phyloP scores from a whole-genome alignment of 495 filamentous ascomycete genomes.

The Pseudoneurospora amorphoporcata region DNA sequence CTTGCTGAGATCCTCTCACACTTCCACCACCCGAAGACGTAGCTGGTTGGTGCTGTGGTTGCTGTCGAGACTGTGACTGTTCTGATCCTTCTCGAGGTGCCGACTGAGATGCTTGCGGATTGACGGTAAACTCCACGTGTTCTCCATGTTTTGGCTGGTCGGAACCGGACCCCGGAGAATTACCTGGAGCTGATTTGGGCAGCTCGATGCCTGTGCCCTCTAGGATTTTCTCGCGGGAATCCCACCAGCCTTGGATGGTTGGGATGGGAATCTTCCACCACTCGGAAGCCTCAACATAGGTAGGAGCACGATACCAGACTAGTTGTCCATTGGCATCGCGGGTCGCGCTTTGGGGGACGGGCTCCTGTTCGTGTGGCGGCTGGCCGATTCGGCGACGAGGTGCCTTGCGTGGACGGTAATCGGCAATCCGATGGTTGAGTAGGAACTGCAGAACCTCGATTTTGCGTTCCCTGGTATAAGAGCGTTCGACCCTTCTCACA shows the following conservation, averaged over 20 bases:
- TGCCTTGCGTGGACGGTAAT: not conserved
- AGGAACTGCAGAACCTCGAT: conserved; percentile 21
- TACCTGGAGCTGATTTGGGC: not conserved
- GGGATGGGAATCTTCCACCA: conserved; percentile 18
- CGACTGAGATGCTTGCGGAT: not conserved
- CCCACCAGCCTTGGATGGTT: conserved; percentile 22
- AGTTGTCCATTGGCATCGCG: conserved; percentile 5
- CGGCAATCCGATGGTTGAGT: conserved; percentile 16
- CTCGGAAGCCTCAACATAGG: conserved; percentile 15
- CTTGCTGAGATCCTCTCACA: not conserved
- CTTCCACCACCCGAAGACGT: not conserved
- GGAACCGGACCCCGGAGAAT: not conserved
- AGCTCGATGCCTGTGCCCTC: conserved; percentile 17
- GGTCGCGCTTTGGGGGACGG: not conserved
- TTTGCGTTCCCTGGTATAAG: conserved; percentile 17
- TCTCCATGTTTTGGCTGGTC: not conserved
- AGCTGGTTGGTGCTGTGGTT: not conserved
- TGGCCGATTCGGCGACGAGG: conserved; percentile 17
- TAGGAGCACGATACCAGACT: conserved; percentile 16
- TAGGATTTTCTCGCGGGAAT: conserved; percentile 16
- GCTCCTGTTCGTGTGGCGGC: conserved; percentile 6
- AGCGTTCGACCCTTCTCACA: conserved; percentile 12
- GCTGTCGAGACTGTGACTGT: not conserved
- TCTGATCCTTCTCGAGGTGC: not conserved
- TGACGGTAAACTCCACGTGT: not conserved